Conservation (phyloP, 169 alveolate species). For the Cryptosporidium viatorum region DNA sequence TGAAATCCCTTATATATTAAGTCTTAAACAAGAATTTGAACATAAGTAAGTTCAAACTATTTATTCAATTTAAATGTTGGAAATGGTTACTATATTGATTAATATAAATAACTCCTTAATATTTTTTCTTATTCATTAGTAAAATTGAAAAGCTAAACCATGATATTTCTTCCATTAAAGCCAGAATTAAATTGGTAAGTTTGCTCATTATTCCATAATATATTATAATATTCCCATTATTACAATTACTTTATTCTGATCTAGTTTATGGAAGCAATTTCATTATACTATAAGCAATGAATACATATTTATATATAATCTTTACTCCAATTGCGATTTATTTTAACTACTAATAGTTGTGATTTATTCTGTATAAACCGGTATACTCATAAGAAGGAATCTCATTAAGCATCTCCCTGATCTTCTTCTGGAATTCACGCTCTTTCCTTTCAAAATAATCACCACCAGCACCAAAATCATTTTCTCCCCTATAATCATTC, state of each 20-base stretch:
- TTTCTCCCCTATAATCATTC: too few relatives aligned
- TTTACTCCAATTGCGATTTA: background rate
- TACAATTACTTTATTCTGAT: background rate
- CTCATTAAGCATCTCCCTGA: conserved; percentile 47
- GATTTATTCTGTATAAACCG: conserved; percentile 16
- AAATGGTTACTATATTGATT: background rate
- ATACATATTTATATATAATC: background rate
- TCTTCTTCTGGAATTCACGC: conserved; percentile 32
- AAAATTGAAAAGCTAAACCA: conserved; percentile 46
- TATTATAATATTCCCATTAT: background rate
- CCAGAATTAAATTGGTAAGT: conserved; percentile 66
- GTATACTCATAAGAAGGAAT: conserved; percentile 62
- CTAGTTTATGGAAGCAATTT: conserved; percentile 61
- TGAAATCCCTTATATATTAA: conserved; percentile 44
- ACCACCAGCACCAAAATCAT: background rate
- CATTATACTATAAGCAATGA: background rate
- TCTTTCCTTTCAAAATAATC: background rate
- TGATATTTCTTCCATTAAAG: conserved; percentile 46
- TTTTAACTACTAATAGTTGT: conserved; percentile 1
- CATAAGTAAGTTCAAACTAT: conserved; percentile 31
- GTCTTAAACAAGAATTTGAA: conserved; percentile 55
- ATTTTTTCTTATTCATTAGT: background rate
- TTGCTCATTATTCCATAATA: background rate
- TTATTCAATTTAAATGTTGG: background rate
- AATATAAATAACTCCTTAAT: too few relatives aligned